Evolutionary conservation across 2,329 filamentous ascomycete genomes (phyloP).

Genomic region (Fusarium ambrosium): DNA sequence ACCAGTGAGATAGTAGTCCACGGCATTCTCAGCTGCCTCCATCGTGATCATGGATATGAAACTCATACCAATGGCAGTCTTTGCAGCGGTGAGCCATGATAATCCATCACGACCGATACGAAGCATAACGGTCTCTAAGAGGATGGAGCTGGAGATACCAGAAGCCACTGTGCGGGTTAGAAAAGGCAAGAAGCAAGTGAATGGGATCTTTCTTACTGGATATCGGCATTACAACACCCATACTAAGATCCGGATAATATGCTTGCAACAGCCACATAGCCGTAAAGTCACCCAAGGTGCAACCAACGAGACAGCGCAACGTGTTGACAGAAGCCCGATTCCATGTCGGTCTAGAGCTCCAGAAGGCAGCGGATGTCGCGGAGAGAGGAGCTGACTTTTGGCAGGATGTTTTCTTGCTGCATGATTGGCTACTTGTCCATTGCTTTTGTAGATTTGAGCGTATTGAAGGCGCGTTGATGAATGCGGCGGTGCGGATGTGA

Average conservation of each 20-base stretch:
- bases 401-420: conserved; percentile 6
- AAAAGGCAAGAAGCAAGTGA: accelerated
- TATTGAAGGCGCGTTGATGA: neutral
- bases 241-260: conserved; percentile 60
- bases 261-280: conserved; percentile 68
- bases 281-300: conserved; percentile 68
- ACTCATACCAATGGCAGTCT: conserved; percentile 70
- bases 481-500: neutral
- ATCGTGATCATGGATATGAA: conserved; percentile 71
- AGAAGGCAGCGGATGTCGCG: conserved; percentile 45
- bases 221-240: conserved; percentile 64
- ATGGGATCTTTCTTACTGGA: conserved; percentile 56
- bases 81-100: conserved; percentile 60
- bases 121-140: conserved; percentile 66
- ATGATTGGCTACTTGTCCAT: conserved; percentile 28
- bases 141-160: conserved; percentile 65
- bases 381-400: neutral
- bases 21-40: conserved; percentile 67
- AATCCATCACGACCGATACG: conserved; percentile 62
- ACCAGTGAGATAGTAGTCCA: conserved; percentile 69
- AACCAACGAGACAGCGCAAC: conserved; percentile 67
- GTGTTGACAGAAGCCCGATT: conserved; percentile 67
- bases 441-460: conserved; percentile 7
- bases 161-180: conserved; percentile 58
- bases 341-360: conserved; percentile 57